phyloP scores from a whole-genome alignment of 2,329 filamentous ascomycete species.

The Aotearoamyces nothofagi region DNA sequence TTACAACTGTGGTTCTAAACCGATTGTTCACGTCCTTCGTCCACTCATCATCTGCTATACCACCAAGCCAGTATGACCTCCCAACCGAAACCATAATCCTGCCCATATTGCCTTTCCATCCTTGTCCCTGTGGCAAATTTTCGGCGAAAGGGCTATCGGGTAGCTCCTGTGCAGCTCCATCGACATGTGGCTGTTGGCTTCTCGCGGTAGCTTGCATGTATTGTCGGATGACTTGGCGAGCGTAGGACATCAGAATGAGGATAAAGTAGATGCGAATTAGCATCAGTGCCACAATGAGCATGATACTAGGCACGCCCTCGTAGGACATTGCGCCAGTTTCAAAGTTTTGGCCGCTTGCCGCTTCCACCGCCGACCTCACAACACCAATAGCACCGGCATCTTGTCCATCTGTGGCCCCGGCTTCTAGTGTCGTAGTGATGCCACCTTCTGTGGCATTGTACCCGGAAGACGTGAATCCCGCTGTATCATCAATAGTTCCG shows the following conservation, averaged over 20 bases:
- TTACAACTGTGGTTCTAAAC: constrained; percentile 30
- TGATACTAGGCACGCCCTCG: constrained; percentile 60
- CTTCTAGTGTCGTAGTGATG: constrained; percentile 30
- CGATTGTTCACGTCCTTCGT: constrained; percentile 44
- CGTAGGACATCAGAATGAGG: constrained; percentile 70
- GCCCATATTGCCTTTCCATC: constrained; percentile 68
- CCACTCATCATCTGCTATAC: constrained; percentile 50
- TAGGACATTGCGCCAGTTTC: constrained; percentile 50
- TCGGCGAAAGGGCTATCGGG: constrained; percentile 55
- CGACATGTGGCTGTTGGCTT: constrained; percentile 15
- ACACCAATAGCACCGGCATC: constrained; percentile 32
- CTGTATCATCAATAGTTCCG: constrained; percentile 37
- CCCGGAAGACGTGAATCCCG: constrained; percentile 49
- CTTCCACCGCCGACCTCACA: constrained; percentile 20
- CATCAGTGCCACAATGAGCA: constrained; percentile 60
- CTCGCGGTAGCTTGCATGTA: constrained; percentile 37
- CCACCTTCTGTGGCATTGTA: constrained; percentile 43
- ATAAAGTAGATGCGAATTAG: constrained; percentile 70
- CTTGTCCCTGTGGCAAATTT: constrained; percentile 58
- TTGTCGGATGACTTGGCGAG: constrained; percentile 59
- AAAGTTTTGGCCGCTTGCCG: constrained; percentile 29
- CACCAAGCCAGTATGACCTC: constrained; percentile 68
- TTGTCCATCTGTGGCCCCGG: constrained; percentile 30
- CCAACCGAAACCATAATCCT: constrained; percentile 62
- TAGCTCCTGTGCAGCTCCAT: constrained; percentile 25